A percentile compares a stretch with the other conserved stretches of the same genome.
Conservation (phyloP, 345 rosid species). For the Litchi chinensis region DNA sequence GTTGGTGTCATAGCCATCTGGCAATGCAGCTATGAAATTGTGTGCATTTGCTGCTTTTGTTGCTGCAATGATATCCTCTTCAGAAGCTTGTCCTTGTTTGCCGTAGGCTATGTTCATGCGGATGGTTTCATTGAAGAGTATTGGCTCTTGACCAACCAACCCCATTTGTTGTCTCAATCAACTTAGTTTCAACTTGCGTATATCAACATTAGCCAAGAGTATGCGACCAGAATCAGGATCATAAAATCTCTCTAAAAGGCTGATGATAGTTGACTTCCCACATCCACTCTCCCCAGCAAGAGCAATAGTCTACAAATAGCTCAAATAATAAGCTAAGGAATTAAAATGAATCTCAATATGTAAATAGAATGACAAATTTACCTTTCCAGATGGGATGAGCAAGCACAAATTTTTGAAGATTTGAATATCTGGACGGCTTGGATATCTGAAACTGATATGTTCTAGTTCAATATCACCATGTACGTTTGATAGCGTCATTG, state of each 20-base stretch:
- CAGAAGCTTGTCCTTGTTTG: conserved; percentile 41
- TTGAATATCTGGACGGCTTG: conserved; percentile 67
- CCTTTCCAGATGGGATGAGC: conserved; percentile 80
- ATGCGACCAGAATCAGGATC: conserved; percentile 64
- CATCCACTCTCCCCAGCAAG: conserved; percentile 80
- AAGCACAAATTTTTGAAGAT: conserved; percentile 62
- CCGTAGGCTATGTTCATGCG: conserved; percentile 69
- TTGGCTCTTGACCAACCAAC: conserved; percentile 72
- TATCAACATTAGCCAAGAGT: conserved; percentile 38
- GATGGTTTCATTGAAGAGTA: conserved; percentile 72
- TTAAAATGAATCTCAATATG: background rate
- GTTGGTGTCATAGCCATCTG: conserved; percentile 58
- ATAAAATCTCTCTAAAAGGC: conserved; percentile 71
- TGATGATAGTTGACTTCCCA: conserved; percentile 70
- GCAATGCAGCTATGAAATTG: conserved; percentile 60
- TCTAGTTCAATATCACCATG: conserved; percentile 59
- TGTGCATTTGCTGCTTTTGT: conserved; percentile 65
- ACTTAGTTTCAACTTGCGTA: conserved; percentile 24
- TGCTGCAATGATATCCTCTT: conserved; percentile 62
- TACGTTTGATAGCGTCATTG: conserved; percentile 46
- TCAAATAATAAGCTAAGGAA: background rate
- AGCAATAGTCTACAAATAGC: conserved; percentile 53
- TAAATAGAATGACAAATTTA: conserved; percentile 10
- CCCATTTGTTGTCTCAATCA: conserved; percentile 81
- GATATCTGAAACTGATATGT: conserved; percentile 74